Base-by-base conservation (phyloP, 106 monocot genomes). In the Dioscorea zingiberensis region DNA sequence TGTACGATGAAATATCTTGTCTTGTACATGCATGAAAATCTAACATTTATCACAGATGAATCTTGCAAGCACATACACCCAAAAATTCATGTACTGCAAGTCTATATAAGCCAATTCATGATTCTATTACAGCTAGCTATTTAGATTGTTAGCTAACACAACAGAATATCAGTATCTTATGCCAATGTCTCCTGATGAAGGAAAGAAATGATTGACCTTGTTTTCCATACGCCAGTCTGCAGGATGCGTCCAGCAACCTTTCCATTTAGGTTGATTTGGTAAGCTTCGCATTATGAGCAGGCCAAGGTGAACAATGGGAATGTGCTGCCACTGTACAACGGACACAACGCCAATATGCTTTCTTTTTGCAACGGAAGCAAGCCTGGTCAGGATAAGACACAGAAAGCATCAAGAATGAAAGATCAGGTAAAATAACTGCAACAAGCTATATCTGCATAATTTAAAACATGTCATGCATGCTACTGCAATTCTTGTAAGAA, bases 191-290 rank as follows among this genome's bases (percentile, higher is more conserved):
- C 10, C 0, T 38, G 38, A 10, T 38, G 6, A 71, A 79, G 67
- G 53, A 73, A 60, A 76, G 61, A 76, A 73, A 63, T 69, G 69
- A 67, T 76, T 51, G 74, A 92, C 93, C 93, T 89, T 60, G 25
- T 78, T 74, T 54, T 79, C 87, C 44, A 63, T 55, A 56, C 64
- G 79, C 97, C 97, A 98, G 64, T 98, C 81, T 63, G 70, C 60
- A 21, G 81, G 74, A 65, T 98, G 98, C 66, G 76, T 89, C 98
- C 98, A 98, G 55, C 98, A 98, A 60, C 93, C 63, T 25, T 72
- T 77, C 59, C 48, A 66, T 15, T 44, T 54, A 65, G 45, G 71
- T 45, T 58, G 47, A 64, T 84, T 71, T 65, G 24, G 57, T 64
- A 75, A 58, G 29, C 19, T 51, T 3, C 73, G 58, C 3, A 85